Base-by-base conservation (phyloP, 345 rosid genomes). In the Salix purpurea region DNA sequence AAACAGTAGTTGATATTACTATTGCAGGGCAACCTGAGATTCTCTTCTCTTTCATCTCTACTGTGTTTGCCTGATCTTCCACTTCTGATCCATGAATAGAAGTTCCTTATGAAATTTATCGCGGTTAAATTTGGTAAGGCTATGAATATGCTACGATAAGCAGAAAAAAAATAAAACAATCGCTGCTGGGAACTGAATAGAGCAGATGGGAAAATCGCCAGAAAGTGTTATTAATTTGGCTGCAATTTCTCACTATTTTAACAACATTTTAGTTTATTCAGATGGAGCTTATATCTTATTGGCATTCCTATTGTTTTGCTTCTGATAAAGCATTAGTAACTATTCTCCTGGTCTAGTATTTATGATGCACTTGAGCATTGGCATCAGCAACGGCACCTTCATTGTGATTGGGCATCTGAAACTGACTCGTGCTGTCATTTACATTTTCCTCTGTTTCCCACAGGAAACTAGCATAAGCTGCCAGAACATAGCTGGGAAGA, bases 401-500 rank as follows among this genome's bases (percentile, higher is more conserved):
- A 61, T 36, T 52, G 69, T 32, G 52, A 37, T 23, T 12, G 21
- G 73, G 34, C 61, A 15, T 32, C 67, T 75, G 83, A 58, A 58
- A 28, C 64, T 77, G 77, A 72, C 14, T 65, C 36, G 61, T 34
- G 37, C 50, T 58, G 0, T 69, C 79, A 2, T 77, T 81, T n/a
- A 72, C 79, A 16, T 84, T 87, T 67, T 85, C 88, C 19, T 78
- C 94, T 21, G 83, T 66, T 77, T 92, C 97, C 98, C 97, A 94
- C n/a, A 92, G 88, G 84, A 92, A 91, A 84, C 88, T 85, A 44
- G 95, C 97, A 82, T 91, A 90, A 32, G 95, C 93, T 18, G 86
- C 97, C 56, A 90, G 91, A 83, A 94, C 83, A 71, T 87, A 61
- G 79, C 97, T 94, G 89, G 73, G 80, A 83, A 78, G 30, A 56